A percentile compares a stretch with the other conserved stretches of the same genome.
Conservation (phyloP, 768 basidiomycete genomes). For the Termitomyces sp. region DNA sequence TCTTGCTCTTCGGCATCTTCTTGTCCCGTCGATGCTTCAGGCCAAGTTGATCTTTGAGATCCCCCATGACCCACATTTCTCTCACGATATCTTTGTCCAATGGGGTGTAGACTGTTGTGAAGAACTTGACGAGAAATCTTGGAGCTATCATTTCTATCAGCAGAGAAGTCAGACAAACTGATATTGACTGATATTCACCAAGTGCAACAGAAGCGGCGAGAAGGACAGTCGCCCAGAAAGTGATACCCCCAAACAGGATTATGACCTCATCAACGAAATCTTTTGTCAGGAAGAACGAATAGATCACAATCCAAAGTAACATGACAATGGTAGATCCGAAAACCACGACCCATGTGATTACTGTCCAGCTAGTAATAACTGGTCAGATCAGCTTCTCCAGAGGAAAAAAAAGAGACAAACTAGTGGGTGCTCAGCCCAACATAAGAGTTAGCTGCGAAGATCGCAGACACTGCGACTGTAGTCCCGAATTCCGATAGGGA, state of each 20-base stretch:
- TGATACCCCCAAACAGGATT: conserved; percentile 70
- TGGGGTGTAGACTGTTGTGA: conserved; percentile 66
- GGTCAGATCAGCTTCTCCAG: conserved; percentile 14
- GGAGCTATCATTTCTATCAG: conserved; percentile 46
- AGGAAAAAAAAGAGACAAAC: conserved; percentile 31
- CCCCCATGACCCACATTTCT: conserved; percentile 84
- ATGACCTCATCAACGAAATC: conserved; percentile 71
- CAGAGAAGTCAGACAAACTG: background rate
- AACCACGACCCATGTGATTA: conserved; percentile 79
- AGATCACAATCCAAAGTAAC: conserved; percentile 84
- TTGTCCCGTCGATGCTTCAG: conserved; percentile 56
- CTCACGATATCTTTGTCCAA: conserved; percentile 87
- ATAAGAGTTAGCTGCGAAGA: conserved; percentile 83
- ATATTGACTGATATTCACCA: conserved; percentile 35
- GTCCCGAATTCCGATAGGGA: conserved; percentile 88
- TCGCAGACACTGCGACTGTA: conserved; percentile 81
- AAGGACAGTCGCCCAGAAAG: conserved; percentile 80
- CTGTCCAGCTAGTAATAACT: conserved; percentile 56
- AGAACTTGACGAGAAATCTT: conserved; percentile 72
- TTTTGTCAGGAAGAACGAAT: conserved; percentile 70
- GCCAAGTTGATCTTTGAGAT: conserved; percentile 78
- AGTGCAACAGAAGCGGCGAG: conserved; percentile 67
- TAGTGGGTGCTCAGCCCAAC: conserved; percentile 89
- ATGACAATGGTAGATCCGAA: conserved; percentile 77
- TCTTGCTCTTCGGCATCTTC: conserved; percentile 26